Base-by-base conservation (phyloP, 2,329 filamentous ascomycete genomes). In the Apiospora arundinis region DNA sequence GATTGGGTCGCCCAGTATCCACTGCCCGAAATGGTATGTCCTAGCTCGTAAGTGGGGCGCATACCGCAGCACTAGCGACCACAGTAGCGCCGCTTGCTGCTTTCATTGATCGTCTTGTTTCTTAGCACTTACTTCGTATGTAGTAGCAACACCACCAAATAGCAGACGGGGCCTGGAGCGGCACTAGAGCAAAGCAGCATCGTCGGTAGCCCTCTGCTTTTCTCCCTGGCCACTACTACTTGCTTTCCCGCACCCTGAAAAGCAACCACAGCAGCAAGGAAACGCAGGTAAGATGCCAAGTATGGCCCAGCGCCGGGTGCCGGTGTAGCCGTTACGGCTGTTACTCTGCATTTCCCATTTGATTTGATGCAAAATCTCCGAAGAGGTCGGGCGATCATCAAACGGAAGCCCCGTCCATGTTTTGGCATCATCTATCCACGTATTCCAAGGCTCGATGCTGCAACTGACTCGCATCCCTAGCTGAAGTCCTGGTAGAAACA, bases 11-110 rank as follows among this genome's bases (percentile, higher is more conserved):
- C 25, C 4, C 6, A 4, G 0, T 25, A 23, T 28, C 44, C 65
- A 45, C 44, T 67, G n/a, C 65, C 65, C 65, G 25, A 67, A 67
- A 46, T 32, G 65, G 65, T 32, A 67, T 67, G 65, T 46, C 65
- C 56, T 63, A 40, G 56, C 56, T 40, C 21, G 9, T 21, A 37
- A n/a, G 18, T n/a, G 56, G 21, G n/a, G 18, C n/a, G 6, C 6
- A 32, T 32, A 32, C 18, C n/a, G n/a, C n/a, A n/a, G n/a, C n/a
- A n/a, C n/a, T n/a, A n/a, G n/a, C n/a, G n/a, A n/a, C n/a, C 8
- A n/a, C 32, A 37, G 28, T 60, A 60, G 28, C 52, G 52, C 52
- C 49, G 49, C 49, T 25, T 28, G 40, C 40, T n/a, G n/a, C n/a
- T n/a, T n/a, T n/a, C n/a, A n/a, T n/a, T n/a, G n/a, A n/a, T n/a